Evolutionary conservation across 805 yeast species (phyloP).

Genomic region (Saccharomyces kudriavzevii): DNA sequence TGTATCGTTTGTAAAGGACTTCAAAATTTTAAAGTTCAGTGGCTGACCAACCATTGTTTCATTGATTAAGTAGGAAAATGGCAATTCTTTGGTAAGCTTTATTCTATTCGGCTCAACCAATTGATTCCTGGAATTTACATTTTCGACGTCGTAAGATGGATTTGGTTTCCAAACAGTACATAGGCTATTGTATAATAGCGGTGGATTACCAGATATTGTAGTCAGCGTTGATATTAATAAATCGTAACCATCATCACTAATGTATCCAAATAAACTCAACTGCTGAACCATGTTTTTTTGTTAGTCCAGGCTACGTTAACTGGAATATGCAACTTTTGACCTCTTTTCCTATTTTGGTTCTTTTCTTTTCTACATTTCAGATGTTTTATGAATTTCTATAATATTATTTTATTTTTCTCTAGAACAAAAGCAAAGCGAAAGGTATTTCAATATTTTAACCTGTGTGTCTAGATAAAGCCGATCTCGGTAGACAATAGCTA

Average conservation of each 20-base stretch:
- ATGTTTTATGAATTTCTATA: not conserved
- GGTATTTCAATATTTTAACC: not conserved
- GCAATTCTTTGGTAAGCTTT: slow-evolving; percentile 19
- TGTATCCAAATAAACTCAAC: slow-evolving; percentile 22
- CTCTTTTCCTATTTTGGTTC: not conserved
- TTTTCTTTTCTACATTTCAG: not conserved
- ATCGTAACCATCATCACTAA: slow-evolving; percentile 25
- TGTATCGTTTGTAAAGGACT: slow-evolving; percentile 7
- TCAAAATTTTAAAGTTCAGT: slow-evolving; percentile 16
- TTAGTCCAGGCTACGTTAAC: not conserved
- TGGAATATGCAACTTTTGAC: not conserved
- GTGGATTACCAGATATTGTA: slow-evolving; percentile 25
- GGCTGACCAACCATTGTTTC: not conserved
- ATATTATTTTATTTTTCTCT: not conserved
- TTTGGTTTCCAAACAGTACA: slow-evolving; percentile 26
- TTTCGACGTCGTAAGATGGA: slow-evolving; percentile 19
- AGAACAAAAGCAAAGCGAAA: not conserved
- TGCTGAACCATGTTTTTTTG: slow-evolving; percentile 27
- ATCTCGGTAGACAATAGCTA: not conserved
- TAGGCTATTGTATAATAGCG: slow-evolving; percentile 22
- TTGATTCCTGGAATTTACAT: slow-evolving; percentile 25
- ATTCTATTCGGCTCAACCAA: slow-evolving; percentile 27
- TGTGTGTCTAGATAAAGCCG: not conserved
- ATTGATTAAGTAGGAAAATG: slow-evolving; percentile 10
- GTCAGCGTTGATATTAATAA: slow-evolving; percentile 24